phyloP scores from a whole-genome alignment of 768 basidiomycete genomes.

The Sistotremastrum niveocremeum region DNA sequence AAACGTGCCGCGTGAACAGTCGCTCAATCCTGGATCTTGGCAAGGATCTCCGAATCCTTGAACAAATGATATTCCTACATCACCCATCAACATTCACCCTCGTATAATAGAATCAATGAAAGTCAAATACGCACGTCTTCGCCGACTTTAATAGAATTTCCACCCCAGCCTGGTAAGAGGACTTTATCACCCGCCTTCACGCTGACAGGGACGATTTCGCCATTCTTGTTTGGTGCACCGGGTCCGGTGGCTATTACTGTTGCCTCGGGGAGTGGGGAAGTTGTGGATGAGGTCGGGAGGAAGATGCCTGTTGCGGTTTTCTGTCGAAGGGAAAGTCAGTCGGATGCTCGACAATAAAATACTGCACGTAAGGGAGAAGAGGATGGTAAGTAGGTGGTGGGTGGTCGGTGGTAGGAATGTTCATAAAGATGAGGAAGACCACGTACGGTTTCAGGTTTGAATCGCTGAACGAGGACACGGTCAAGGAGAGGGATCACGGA shows the following conservation, averaged over 20 bases:
- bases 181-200: constrained; percentile 90
- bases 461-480: constrained; percentile 93
- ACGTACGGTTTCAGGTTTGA: constrained; percentile 89
- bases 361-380: background rate
- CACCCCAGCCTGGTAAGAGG: constrained; percentile 92
- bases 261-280: constrained; percentile 84
- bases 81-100: constrained; percentile 2
- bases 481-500: constrained; percentile 83
- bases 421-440: background rate
- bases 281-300: constrained; percentile 83
- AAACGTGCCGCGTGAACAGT: no score
- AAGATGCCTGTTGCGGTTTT: constrained; percentile 98
- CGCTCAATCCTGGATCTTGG: constrained; percentile 88
- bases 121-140: constrained; percentile 60
- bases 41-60: constrained; percentile 90
- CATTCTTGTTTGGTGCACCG: constrained; percentile 84
- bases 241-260: constrained; percentile 94
- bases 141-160: constrained; percentile 89
- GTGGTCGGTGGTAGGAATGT: no score
- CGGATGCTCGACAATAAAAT: background rate
- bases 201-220: constrained; percentile 52
- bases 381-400: background rate
- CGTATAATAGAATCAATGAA: background rate
- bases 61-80: constrained; percentile 86
- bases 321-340: constrained; percentile 24